Evolutionary conservation across 495 filamentous ascomycete species (phyloP), one percentile per base, ranked within the genome.

Genomic region (Ramalina intermedia): DNA sequence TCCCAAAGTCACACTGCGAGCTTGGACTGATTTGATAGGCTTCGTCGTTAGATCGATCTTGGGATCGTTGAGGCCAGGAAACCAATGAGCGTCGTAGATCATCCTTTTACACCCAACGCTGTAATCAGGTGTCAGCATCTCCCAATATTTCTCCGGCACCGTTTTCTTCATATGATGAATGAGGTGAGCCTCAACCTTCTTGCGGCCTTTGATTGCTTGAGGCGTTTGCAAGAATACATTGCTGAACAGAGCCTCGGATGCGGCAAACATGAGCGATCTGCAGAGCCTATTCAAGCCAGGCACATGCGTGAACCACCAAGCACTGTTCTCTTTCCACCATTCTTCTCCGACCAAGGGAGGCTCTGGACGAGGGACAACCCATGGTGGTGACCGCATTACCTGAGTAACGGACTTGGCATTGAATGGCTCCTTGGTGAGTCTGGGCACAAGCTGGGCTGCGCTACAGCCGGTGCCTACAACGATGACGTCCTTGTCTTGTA

Each of bases 401-500:
- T 82, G 79, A 1, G 74, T 78, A 5, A 81, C 68, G 8, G 73
- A 79, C 55, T 72, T 78, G 27, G 69, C 74, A 23, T 67, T 66
- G 52, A 59, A 63, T 16, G 64, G 65, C 42, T 59, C 56, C 29
- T 68, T 58, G 0, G 52, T 60, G 9, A 74, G 45, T 36, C 53
- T 53, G 1, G 71, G 67, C 8, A 72, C 58, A 14, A 72, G 59
- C 41, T 74, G 71, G 7, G 69, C 68, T 16, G 66, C 66, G 59
- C 65, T 75, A 58, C 78, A 83, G 8, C 79, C 79, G 11, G 78
- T 78, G 4, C 79, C 79, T 44, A 83, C 58, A 20, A 83, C 66
- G 37, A 79, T 65, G 6, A 83, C 70, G 38, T 72, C 59, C 53
- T 80, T 81, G 16, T 62, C 65, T 6, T 55, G 52, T 29, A 78